Evolutionary conservation across 2,329 filamentous ascomycete species (phyloP), one percentile per base, ranked within the genome.

Genomic region (Aspergillus sp.): DNA sequence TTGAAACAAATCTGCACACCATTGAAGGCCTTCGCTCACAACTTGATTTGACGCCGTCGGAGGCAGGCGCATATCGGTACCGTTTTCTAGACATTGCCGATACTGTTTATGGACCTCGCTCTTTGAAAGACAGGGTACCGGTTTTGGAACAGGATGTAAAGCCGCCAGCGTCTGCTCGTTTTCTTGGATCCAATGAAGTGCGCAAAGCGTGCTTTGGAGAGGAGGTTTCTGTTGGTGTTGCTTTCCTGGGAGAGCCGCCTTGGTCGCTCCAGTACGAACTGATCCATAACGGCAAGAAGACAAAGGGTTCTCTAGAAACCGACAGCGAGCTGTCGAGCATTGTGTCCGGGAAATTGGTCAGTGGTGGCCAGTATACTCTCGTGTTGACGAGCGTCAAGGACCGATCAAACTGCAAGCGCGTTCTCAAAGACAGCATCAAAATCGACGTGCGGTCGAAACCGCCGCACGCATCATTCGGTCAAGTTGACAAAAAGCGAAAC

Each of bases 201-300:
- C 63, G 63, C 39, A 78, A 74, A 47, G 78, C 82, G 30, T 98
- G 91, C 53, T 80, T 96, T 34, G 86, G 91, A 38, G 80, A 93
- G 35, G 71, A 79, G 13, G 76, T 88, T 5, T 74, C 79, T 19
- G 75, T 91, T 16, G 76, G 85, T 35, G 76, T 95, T 24, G 61
- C 71, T 32, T 72, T 96, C 26, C 68, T 77, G 28, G 91, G 93
- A 26, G 86, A 96, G 48, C 72, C 79, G 12, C 91, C 93, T 0
- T 96, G 89, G 69, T 82, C 72, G 14, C 64, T 98, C 24, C 86
- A 96, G 53, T 98, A 93, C 65, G 91, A 96, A 58, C 67, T 95
- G 25, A 75, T 95, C 5, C 84, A 96, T 59, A 83, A 86, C 34
- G 88, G 88, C 34, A 93, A 83, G 60, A 77, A 88, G 33, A 79